A percentile compares a stretch with the other conserved stretches of the same genome.
Conservation (phyloP, 176 grass and related monocot species). For the Bonia amplexicaulis region DNA sequence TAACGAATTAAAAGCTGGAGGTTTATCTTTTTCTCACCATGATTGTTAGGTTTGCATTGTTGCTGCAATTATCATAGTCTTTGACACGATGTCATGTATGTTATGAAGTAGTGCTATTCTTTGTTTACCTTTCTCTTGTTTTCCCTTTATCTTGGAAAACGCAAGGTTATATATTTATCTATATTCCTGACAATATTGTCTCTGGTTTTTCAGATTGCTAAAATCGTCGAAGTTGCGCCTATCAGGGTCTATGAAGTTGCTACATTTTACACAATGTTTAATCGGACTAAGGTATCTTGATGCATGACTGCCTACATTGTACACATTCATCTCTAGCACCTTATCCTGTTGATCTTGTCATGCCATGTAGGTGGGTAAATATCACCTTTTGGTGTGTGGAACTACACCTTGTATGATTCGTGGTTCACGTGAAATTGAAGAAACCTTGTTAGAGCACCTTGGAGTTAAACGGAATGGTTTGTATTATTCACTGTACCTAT, state of each 20-base stretch:
- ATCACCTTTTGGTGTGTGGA: slow-evolving; percentile 95
- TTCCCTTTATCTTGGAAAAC: background rate
- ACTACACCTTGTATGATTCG: slow-evolving; percentile 99
- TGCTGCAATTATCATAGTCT: background rate
- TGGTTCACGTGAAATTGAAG: slow-evolving; percentile 89
- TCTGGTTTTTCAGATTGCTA: slow-evolving; percentile 70
- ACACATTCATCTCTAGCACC: background rate
- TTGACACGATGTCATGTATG: background rate
- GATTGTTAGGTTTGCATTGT: background rate
- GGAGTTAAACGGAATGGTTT: slow-evolving; percentile 94
- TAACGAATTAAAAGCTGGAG: background rate
- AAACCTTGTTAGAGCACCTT: slow-evolving; percentile 79
- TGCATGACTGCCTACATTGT: background rate
- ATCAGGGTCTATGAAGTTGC: slow-evolving; percentile 99
- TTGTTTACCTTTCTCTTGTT: background rate
- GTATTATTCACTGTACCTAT: slow-evolving; percentile 4
- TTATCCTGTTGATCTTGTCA: background rate
- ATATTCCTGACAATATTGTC: background rate
- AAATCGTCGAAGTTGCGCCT: slow-evolving; percentile 76
- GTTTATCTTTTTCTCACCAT: background rate
- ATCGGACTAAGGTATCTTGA: slow-evolving; percentile 65
- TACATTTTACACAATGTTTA: slow-evolving; percentile 99
- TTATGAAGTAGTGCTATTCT: background rate
- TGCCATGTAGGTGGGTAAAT: slow-evolving; percentile 77
- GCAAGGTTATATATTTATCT: background rate